These are phyloP conservation scores for Madurella fahalii DNA, from an alignment of 2,329 filamentous ascomycete species.

Conservation along the genomic window DNA sequence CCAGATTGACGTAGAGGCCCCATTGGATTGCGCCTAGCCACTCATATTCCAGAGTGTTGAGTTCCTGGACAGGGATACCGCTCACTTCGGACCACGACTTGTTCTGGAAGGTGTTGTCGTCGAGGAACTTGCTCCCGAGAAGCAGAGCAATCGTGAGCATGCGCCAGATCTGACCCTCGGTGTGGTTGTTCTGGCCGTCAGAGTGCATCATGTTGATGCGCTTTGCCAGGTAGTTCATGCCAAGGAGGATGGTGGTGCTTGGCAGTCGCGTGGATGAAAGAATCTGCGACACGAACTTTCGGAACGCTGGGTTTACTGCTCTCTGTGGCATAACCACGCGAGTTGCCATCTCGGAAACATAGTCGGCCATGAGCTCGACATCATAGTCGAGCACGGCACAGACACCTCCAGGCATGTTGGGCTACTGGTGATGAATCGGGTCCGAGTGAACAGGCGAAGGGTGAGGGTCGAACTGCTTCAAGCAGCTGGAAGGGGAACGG, in stretches of 20 bases:
- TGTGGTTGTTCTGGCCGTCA: conserved; percentile 51
- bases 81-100: conserved; percentile 95
- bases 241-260: conserved; percentile 84
- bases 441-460: conserved; percentile 20
- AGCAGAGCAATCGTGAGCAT: conserved; percentile 81
- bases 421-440: conserved; percentile 22
- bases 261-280: conserved; percentile 85
- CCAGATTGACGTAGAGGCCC: conserved; percentile 81
- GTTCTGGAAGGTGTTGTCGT: conserved; percentile 97
- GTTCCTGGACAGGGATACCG: conserved; percentile 76
- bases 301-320: conserved; percentile 65
- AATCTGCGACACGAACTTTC: conserved; percentile 89
- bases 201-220: conserved; percentile 71
- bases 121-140: conserved; percentile 89
- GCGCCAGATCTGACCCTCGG: conserved; percentile 74
- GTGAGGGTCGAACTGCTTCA: conserved; percentile 37
- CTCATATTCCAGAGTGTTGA: conserved; percentile 81
- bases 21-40: conserved; percentile 82
- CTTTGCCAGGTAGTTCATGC: conserved; percentile 83
- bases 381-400: conserved; percentile 95
- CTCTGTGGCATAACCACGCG: conserved; percentile 52
- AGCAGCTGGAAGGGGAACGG: conserved; percentile 33
- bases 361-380: conserved; percentile 93
- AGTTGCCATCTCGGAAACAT: conserved; percentile 82
- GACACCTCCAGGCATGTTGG: conserved; percentile 72